A percentile compares a stretch with the other conserved stretches of the same genome.
These are phyloP conservation scores for Amylostereum chailletii DNA, from an alignment of 1,284 basidiomycete species.

Conservation along the genomic window DNA sequence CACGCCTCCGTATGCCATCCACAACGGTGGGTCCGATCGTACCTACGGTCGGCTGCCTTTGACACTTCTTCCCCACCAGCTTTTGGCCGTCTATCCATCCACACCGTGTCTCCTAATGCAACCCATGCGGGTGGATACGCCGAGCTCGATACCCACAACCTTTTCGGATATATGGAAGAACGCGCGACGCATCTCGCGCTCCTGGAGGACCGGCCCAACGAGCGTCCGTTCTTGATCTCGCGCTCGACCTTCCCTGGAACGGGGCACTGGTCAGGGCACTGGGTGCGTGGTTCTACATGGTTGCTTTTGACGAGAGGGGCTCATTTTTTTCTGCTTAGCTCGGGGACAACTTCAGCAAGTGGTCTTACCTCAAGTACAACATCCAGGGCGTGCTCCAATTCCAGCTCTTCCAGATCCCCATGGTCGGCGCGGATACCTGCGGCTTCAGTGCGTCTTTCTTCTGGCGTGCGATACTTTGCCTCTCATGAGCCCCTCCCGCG, in stretches of 20 bases:
- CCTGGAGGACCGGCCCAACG: slow-evolving; percentile 37
- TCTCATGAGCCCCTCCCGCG: not conserved
- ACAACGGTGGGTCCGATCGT: slow-evolving; percentile 42
- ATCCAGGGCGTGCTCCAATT: slow-evolving; percentile 69
- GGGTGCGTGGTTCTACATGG: slow-evolving; percentile 8
- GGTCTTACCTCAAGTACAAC: slow-evolving; percentile 51
- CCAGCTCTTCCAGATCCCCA: slow-evolving; percentile 68
- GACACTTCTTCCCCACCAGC: slow-evolving; percentile 19
- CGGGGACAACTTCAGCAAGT: slow-evolving; percentile 66
- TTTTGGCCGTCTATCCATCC: slow-evolving; percentile 35
- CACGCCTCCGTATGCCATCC: slow-evolving; percentile 59
- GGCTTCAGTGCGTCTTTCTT: slow-evolving; percentile 39
- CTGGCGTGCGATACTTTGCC: slow-evolving; percentile 2
- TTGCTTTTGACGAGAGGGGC: not conserved
- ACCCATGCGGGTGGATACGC: slow-evolving; percentile 44
- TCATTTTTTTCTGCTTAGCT: slow-evolving; percentile 28
- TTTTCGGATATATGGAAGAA: slow-evolving; percentile 61
- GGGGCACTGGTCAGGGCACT: slow-evolving; percentile 20
- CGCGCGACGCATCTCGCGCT: slow-evolving; percentile 50
- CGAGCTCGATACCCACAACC: slow-evolving; percentile 57
- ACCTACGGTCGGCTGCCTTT: not conserved
- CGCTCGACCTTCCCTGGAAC: slow-evolving; percentile 27
- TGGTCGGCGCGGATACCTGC: slow-evolving; percentile 71
- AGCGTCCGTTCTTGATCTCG: slow-evolving; percentile 59
- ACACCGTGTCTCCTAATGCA: slow-evolving; percentile 53